These are phyloP conservation scores for Zygosaccharomyces pseudobailii DNA, from an alignment of 1,139 yeast genomes.

Conservation along the genomic window DNA sequence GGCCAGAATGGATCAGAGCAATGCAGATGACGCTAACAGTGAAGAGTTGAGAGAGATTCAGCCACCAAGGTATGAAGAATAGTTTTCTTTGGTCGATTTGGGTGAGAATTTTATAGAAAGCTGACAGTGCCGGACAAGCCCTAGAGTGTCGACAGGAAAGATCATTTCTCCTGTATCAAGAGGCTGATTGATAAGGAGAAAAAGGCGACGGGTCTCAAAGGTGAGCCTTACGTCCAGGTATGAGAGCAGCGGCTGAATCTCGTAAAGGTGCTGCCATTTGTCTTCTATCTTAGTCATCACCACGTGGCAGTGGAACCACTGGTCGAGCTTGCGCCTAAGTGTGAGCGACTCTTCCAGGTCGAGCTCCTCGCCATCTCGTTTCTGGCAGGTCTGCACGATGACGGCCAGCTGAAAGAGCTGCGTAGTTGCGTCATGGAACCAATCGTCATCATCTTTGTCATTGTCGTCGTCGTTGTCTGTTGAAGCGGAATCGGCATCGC, in stretches of 20 bases:
- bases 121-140: slow-evolving; percentile 39
- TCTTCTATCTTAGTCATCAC: slow-evolving; percentile 2
- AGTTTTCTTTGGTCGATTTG: slow-evolving; percentile 37
- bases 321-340: slow-evolving; percentile 11
- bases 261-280: slow-evolving; percentile 10
- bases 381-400: slow-evolving; percentile 17
- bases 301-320: slow-evolving; percentile 22
- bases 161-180: slow-evolving; percentile 22
- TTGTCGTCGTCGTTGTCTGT: slow-evolving; percentile 25
- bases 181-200: slow-evolving; percentile 18
- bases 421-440: slow-evolving; percentile 26
- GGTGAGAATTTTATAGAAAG: slow-evolving; percentile 38
- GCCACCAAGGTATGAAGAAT: slow-evolving; percentile 53
- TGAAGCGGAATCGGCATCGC: neutral
- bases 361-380: slow-evolving; percentile 16
- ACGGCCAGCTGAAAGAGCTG: slow-evolving; percentile 34
- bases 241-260: slow-evolving; percentile 25
- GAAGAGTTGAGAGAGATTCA: slow-evolving; percentile 44
- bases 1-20: slow-evolving; percentile 43
- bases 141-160: slow-evolving; percentile 39
- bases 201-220: slow-evolving; percentile 25
- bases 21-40: slow-evolving; percentile 45
- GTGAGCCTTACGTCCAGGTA: slow-evolving; percentile 29
- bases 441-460: slow-evolving; percentile 7
- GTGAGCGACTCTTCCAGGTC: slow-evolving; percentile 9